Evolutionary conservation across 352 stramenopile species (phyloP).

Genomic region (Globisporangium iwayamae): DNA sequence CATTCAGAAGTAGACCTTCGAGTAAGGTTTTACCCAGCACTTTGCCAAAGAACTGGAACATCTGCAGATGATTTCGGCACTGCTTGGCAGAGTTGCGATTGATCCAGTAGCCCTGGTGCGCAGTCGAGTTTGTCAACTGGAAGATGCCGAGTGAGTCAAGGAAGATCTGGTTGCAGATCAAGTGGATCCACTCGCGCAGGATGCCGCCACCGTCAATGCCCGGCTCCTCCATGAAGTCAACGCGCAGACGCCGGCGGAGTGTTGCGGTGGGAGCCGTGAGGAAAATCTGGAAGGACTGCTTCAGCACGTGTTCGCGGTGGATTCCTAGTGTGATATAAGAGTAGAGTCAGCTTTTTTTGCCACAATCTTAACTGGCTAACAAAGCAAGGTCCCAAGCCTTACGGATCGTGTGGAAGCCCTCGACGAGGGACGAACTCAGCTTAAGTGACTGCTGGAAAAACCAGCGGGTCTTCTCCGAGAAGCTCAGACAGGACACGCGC

Average conservation of each 20-base stretch:
- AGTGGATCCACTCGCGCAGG: conserved; percentile 72
- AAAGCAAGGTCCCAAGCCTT: conserved; percentile 13
- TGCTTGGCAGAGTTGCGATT: conserved; percentile 26
- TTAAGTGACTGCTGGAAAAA: conserved; percentile 66
- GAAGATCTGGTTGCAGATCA: conserved; percentile 72
- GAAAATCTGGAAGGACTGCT: conserved; percentile 65
- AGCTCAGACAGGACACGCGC: conserved; percentile 37
- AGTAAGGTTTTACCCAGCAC: conserved; percentile 66
- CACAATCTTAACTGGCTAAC: too few species aligned
- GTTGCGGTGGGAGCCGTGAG: conserved; percentile 38
- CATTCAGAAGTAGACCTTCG: conserved; percentile 68
- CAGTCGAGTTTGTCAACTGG: conserved; percentile 31
- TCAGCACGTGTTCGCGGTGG: conserved; percentile 59
- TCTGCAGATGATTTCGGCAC: conserved; percentile 40
- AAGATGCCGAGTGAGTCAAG: conserved; percentile 49
- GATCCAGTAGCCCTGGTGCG: conserved; percentile 66
- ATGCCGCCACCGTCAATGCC: conserved; percentile 75
- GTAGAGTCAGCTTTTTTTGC: background rate
- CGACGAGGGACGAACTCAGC: conserved; percentile 43
- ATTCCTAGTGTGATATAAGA: conserved; percentile 31
- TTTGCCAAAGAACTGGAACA: conserved; percentile 82
- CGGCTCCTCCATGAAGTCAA: conserved; percentile 84
- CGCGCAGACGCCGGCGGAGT: conserved; percentile 66
- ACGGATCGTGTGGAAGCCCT: conserved; percentile 69
- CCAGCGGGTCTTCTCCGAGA: conserved; percentile 64